Evolutionary conservation across 2,329 filamentous ascomycete species (phyloP), one percentile per base, ranked within the genome.

Genomic region (Helotiales sp.): DNA sequence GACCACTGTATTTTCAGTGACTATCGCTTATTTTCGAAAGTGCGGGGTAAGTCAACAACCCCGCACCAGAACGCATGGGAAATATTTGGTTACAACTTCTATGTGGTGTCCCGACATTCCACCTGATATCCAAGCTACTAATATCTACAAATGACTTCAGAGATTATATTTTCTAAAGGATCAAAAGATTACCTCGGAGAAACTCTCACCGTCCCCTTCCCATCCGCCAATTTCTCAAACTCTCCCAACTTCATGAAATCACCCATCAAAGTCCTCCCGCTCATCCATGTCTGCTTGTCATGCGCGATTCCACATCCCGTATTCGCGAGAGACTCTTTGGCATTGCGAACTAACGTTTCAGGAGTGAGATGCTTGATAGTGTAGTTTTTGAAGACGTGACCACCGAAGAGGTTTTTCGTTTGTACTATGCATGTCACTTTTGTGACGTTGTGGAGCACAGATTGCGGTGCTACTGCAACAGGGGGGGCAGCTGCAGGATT

Each of bases 241-340:
- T 64, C 52, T 4, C 61, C 61, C 37, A 64, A 26, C 26, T 47
- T 57, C 61, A 47, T 30, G 15, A 32, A 17, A 57, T 57, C 28
- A 24, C 7, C 7, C 61, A 64, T 64, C 24, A 63, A 55, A 8
- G 40, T 30, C 26, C 37, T 57, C n/a, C 61, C 61, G 3, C 34
- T 32, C 50, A 32, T 64, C 61, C 37, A 60, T 17, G 26, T 47
- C 24, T 60, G 57, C 17, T 64, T 32, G 15, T 49, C 28, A 20
- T 20, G 22, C n/a, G 43, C 2, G 6, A 60, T 43, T 15, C 37
- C 57, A 20, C 37, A 45, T 47, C 57, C 30, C 52, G 24, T 37
- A 13, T n/a, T 13, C 13, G 6, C 37, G 1, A 60, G 37, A 2
- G 2, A 30, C 2, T 6, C 15, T 20, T 60, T 60, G 0, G 4